A percentile compares a stretch with the other conserved stretches of the same genome.
These are phyloP conservation scores for Wolfiporia cocos DNA, from an alignment of 1,284 basidiomycete species.

Conservation along the genomic window DNA sequence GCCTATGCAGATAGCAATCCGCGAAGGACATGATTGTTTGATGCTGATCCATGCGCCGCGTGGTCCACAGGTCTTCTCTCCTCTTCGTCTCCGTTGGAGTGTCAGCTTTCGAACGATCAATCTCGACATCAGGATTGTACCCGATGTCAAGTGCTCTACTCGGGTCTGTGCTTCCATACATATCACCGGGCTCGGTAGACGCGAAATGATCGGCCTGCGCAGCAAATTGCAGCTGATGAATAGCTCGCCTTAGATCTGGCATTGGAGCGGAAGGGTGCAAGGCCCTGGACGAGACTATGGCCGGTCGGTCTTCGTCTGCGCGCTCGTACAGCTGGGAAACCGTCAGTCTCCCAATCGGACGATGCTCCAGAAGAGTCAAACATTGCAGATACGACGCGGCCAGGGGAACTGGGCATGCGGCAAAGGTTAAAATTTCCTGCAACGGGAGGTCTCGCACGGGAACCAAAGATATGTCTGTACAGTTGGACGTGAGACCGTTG, in stretches of 20 bases:
- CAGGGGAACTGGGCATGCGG: constrained; percentile 48
- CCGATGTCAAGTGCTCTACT: not conserved
- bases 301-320: not conserved
- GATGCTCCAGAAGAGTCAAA: constrained; percentile 3
- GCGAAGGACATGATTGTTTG: constrained; percentile 4
- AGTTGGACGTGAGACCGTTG: constrained; percentile 11
- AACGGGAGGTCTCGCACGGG: constrained; percentile 72
- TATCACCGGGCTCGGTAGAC: not conserved
- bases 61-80: not conserved
- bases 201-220: not conserved
- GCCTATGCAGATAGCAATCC: constrained; percentile 6
- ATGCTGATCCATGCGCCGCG: constrained; percentile 1
- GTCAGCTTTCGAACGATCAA: too few species aligned
- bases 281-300: not conserved
- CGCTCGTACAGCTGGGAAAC: constrained; percentile 4
- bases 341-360: constrained; percentile 1
- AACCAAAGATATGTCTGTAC: constrained; percentile 63
- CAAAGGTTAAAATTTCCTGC: constrained; percentile 68
- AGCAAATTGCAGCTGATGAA: constrained; percentile 6
- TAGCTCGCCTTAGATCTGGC: constrained; percentile 6
- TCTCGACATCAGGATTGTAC: not conserved
- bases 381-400: constrained; percentile 68
- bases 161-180: not conserved
- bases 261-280: not conserved
- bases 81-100: not conserved